Conservation (phyloP, 2,329 filamentous ascomycete species). For the Clarireedia hainanense region DNA sequence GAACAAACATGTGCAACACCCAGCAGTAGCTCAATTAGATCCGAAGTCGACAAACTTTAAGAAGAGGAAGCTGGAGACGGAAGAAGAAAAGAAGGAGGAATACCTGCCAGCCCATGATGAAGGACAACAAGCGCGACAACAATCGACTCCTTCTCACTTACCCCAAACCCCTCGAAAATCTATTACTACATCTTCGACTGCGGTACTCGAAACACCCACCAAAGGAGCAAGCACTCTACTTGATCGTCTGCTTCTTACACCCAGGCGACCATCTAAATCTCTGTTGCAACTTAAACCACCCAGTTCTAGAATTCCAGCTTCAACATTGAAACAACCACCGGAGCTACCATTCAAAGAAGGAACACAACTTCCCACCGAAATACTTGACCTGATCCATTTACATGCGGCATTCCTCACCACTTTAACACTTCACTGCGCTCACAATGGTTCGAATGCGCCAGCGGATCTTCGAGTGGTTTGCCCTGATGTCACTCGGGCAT, state of each 20-base stretch:
- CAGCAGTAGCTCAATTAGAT: constrained; percentile 28
- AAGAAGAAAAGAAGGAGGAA: constrained; percentile 13
- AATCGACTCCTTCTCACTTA: constrained; percentile 4
- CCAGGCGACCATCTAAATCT: constrained; percentile 19
- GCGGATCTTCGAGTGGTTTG: constrained; percentile 55
- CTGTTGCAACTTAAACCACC: constrained; percentile 12
- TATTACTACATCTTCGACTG: constrained; percentile 10
- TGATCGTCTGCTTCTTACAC: constrained; percentile 24
- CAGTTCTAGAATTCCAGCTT: constrained; percentile 12
- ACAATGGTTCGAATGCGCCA: constrained; percentile 55
- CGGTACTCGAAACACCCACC: constrained; percentile 24
- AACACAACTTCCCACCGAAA: constrained; percentile 38
- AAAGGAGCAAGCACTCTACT: constrained; percentile 26
- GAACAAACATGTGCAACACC: constrained; percentile 21
- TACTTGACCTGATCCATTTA: constrained; percentile 53
- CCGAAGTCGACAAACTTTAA: constrained; percentile 25
- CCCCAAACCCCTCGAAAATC: constrained; percentile 24
- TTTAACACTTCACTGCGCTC: constrained; percentile 59
- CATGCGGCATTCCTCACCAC: constrained; percentile 62
- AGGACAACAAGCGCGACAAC: constrained; percentile 12
- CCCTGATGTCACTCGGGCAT: constrained; percentile 56
- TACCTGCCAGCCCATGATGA: constrained; percentile 2
- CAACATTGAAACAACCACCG: constrained; percentile 8
- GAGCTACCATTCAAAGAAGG: not conserved
- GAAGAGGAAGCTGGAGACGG: constrained; percentile 25